Conservation (phyloP, 2,329 filamentous ascomycete genomes). For the Aspergillus awamori region DNA sequence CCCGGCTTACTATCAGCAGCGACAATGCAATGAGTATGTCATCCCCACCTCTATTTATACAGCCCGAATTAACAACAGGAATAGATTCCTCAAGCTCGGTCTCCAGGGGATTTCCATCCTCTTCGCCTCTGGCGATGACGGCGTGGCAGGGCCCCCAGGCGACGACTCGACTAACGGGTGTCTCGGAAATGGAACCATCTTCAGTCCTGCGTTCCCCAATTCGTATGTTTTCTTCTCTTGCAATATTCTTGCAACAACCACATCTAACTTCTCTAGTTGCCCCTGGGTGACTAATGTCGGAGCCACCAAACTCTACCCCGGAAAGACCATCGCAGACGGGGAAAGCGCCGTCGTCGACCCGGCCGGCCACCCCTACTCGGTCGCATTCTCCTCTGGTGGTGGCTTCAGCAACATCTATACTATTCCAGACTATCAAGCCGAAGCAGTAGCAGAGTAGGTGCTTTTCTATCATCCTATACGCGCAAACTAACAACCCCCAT, state of each 20-base stretch:
- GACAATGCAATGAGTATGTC: slow-evolving; percentile 10
- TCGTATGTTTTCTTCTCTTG: neutral
- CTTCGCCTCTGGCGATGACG: slow-evolving; percentile 11
- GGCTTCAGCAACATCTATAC: slow-evolving; percentile 16
- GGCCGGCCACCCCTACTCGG: neutral
- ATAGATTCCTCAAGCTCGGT: slow-evolving; percentile 12
- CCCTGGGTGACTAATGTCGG: slow-evolving; percentile 13
- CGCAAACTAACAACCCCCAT: too few relatives aligned
- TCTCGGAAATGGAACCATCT: slow-evolving; percentile 11
- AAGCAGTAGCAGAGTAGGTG: slow-evolving; percentile 5
- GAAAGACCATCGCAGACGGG: slow-evolving; percentile 3
- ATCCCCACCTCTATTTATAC: neutral
- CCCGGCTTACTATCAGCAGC: slow-evolving; percentile 4
- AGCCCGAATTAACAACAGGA: neutral
- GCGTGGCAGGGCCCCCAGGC: slow-evolving; percentile 7
- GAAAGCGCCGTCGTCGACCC: slow-evolving; percentile 13
- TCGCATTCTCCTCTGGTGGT: slow-evolving; percentile 8
- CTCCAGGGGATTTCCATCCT: slow-evolving; percentile 11
- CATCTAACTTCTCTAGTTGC: neutral
- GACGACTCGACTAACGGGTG: slow-evolving; percentile 2
- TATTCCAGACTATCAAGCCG: slow-evolving; percentile 10
- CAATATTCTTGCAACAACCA: neutral
- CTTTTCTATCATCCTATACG: too few relatives aligned
- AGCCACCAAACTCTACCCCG: slow-evolving; percentile 10
- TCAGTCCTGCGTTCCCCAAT: slow-evolving; percentile 12